Base-by-base conservation (phyloP, 768 basidiomycete species). In the Auricularia cornea region DNA sequence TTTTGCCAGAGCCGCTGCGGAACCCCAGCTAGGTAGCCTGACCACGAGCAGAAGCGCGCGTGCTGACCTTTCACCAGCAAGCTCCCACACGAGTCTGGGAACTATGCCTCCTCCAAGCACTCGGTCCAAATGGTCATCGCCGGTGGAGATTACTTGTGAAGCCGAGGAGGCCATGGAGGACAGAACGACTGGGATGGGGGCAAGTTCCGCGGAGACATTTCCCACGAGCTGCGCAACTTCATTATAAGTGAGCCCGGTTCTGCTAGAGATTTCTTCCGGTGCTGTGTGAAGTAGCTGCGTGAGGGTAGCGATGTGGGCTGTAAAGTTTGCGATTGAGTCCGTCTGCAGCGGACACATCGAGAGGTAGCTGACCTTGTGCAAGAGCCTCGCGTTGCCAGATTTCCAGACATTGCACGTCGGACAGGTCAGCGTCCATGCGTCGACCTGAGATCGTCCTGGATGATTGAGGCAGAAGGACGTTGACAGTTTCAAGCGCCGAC, bases 1-100 rank as follows among this genome's bases (percentile, higher is more conserved):
- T 94, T 76, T 99, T 99, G 41, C 97, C 97, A 30, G 96, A 86
- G 28, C 94, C 88, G 71, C 97, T 99, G 1, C 16, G 23, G n/a
- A n/a, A 32, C 20, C 64, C 35, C 54, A 61, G 29, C 31, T 26
- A 51, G 32, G 38, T 28, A 16, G 30, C 30, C 18, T 57, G 57
- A 61, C 35, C 12, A 62, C 60, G 23, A 23, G 60, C n/a, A 35
- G 12, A 59, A 40, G 31, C 10, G 38, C 23, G 29, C 31, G 60
- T 26, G 70, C 76, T 65, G 73, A 94, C 94, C 92, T 92, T 79
- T 96, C 92, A 30, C 94, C 94, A 14, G 81, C 86, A 44, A 96
- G 76, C 68, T 98, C 94, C 84, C 92, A 95, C 2, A 98, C 66
- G 82, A 87, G 87, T 2, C 92, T 87, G 1, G 87, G 84, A 62